phyloP scores from a whole-genome alignment of 306 rosid genomes.

The Sphenostylis stenocarpa region DNA sequence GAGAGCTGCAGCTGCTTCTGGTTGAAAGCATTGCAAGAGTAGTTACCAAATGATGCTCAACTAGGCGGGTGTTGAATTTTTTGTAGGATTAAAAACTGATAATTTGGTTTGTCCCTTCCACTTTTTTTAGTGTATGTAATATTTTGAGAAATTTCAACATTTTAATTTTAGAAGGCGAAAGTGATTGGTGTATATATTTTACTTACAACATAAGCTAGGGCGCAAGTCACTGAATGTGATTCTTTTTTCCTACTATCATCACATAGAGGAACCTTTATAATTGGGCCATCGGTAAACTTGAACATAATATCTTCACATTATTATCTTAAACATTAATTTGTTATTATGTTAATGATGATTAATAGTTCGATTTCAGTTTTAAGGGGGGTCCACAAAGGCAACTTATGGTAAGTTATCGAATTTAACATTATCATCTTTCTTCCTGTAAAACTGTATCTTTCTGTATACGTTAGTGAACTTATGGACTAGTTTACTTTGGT shows the following conservation, averaged over 20 bases:
- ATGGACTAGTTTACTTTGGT: background rate
- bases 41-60: conserved; percentile 19
- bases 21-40: conserved; percentile 40
- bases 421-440: background rate
- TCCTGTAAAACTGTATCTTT: background rate
- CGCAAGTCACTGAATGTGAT: conserved; percentile 1
- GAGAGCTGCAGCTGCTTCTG: conserved; percentile 59
- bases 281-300: background rate
- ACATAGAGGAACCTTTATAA: background rate
- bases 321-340: background rate
- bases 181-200: conserved; percentile 33
- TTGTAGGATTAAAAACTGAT: conserved; percentile 58
- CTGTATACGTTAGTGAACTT: background rate
- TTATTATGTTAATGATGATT: background rate
- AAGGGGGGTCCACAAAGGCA: background rate
- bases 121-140: conserved; percentile 47
- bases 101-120: conserved; percentile 19
- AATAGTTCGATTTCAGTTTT: background rate
- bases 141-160: conserved; percentile 12
- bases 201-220: background rate
- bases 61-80: conserved; percentile 42
- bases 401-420: background rate
- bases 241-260: background rate
- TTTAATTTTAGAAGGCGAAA: conserved; percentile 10
- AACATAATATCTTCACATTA: background rate